Percentiles rank a stretch among this genome's conserved stretches.
These are phyloP conservation scores for Candida dajiaensis DNA, from an alignment of 805 yeast genomes.

Conservation along the genomic window DNA sequence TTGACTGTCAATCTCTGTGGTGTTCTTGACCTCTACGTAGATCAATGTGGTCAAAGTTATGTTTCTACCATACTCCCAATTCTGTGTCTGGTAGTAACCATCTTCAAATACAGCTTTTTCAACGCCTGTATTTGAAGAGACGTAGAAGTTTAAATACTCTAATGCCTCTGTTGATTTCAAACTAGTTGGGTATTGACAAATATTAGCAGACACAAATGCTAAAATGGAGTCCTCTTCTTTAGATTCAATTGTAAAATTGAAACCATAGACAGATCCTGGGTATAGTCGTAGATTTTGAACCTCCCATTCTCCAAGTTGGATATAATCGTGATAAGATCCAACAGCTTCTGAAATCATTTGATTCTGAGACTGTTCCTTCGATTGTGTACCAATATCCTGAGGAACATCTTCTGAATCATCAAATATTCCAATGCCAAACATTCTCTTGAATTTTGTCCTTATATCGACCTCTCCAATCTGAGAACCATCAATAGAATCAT, in stretches of 20 bases:
- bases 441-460: neutral
- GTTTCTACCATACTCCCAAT: neutral
- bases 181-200: slow-evolving; percentile 7
- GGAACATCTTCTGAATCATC: neutral
- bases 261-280: slow-evolving; percentile 17
- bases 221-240: neutral
- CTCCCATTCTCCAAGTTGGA: slow-evolving; percentile 10
- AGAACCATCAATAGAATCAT: neutral
- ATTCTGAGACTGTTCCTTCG: neutral
- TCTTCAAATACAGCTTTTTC: slow-evolving; percentile 4
- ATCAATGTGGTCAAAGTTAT: neutral
- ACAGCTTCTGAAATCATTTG: neutral
- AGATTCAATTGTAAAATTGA: slow-evolving; percentile 6
- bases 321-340: neutral
- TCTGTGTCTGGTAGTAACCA: slow-evolving; percentile 10
- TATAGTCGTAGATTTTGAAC: slow-evolving; percentile 8
- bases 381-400: neutral
- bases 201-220: slow-evolving; percentile 7
- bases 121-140: neutral
- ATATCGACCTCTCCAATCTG: neutral
- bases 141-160: neutral
- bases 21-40: neutral
- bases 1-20: slow-evolving; percentile 1
- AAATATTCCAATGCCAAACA: neutral
- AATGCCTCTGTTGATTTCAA: neutral